Conservation (phyloP, 768 basidiomycete species). For the Tulasnella sp. region DNA sequence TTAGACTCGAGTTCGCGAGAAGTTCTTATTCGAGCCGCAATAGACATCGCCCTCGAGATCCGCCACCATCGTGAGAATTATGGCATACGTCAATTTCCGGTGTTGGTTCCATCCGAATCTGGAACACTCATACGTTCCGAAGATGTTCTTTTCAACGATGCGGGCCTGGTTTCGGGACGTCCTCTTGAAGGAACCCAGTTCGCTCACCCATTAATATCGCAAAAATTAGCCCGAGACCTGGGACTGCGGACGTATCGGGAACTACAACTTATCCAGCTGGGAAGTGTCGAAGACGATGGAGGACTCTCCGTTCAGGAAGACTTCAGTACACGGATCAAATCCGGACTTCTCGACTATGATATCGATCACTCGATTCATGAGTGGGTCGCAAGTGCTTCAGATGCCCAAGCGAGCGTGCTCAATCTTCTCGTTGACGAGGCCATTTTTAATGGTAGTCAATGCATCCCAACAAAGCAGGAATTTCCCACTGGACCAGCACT, state of each 20-base stretch:
- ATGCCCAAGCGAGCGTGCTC: background rate
- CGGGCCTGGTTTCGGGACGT: background rate
- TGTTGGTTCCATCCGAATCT: background rate
- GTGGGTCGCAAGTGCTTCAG: conserved; percentile 14
- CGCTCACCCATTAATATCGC: background rate
- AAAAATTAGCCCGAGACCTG: background rate
- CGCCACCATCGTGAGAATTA: background rate
- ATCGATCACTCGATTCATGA: conserved; percentile 5
- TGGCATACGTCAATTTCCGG: background rate
- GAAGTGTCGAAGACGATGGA: background rate
- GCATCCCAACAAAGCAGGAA: background rate
- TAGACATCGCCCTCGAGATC: background rate
- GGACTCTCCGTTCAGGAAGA: background rate
- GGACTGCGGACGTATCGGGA: background rate
- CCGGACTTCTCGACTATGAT: background rate
- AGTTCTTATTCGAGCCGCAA: background rate
- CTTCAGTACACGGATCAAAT: background rate
- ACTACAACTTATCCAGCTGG: background rate
- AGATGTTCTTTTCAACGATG: background rate
- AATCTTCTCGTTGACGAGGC: background rate
- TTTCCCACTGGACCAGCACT: background rate
- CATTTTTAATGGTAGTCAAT: background rate
- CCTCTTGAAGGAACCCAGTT: background rate
- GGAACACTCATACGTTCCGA: background rate
- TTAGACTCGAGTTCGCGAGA: background rate